Base-by-base conservation (phyloP, 768 basidiomycete species). In the Candolleomyces eurysporus region DNA sequence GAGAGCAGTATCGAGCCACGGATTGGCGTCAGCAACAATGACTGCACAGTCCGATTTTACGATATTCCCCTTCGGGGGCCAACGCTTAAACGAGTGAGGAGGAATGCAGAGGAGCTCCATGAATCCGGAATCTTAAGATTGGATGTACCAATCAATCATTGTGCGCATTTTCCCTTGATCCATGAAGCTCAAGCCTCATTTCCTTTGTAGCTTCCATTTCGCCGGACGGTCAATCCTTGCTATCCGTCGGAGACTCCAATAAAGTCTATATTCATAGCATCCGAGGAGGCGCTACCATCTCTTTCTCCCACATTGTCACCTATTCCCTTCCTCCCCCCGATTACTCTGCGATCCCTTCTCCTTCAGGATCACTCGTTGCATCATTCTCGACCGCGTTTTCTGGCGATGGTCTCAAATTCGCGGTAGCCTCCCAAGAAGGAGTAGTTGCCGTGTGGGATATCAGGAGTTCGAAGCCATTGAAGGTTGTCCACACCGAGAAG, bases 201-300 rank as follows among this genome's bases (percentile, higher is more conserved):
- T 22, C 19, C 22, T 36, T 9, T 53, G 30, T 52, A 96, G 93
- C 92, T 4, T 94, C 94, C 9, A 84, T 98, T 66, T 94, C 94
- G 0, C 94, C 93, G 0, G 92, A 96, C 67, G 90, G 94, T 0
- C 84, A 85, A 49, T 94, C 89, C 0, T 81, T 98, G 14, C 84
- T 97, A 1, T 93, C 90, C 3, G 95, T 96, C 0, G 95, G 96
- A 22, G 95, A 98, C 71, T 94, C 94, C 10, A 85, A 88, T 48
- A 88, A 92, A 60, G 87, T 96, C 11, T 90, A 87, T 69, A 82
- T 98, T 14, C 91, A 94, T 68, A 84, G 87, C 58, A 81, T 96
- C 62, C 82, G 84, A 2, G 89, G 89, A 45, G 87, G 89, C 31
- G 74, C 82, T 14, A 75, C 71, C 30, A 77, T 90, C 64, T 76